A percentile compares a stretch with the other conserved stretches of the same genome.
phyloP scores from a whole-genome alignment of 768 basidiomycete genomes.

The Cubamyces lactineus region DNA sequence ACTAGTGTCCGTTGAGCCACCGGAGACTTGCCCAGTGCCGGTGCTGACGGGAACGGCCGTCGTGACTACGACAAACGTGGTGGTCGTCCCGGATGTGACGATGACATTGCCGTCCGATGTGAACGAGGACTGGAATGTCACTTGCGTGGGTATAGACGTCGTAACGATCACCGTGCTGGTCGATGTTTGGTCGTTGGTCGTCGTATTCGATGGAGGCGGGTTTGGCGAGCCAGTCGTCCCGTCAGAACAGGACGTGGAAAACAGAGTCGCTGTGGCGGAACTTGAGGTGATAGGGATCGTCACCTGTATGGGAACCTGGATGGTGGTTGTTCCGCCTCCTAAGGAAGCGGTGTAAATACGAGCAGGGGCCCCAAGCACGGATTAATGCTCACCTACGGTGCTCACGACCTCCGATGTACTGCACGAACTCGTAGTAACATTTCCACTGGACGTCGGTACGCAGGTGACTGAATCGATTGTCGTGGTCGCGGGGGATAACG shows the following conservation, averaged over 20 bases:
- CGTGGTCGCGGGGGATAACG: slow-evolving; percentile 19
- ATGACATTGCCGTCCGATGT: slow-evolving; percentile 22
- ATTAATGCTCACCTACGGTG: slow-evolving; percentile 22
- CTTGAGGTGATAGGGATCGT: slow-evolving; percentile 25
- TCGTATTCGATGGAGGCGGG: background rate
- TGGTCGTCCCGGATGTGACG: slow-evolving; percentile 21
- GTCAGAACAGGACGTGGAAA: slow-evolving; percentile 25
- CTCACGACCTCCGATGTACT: slow-evolving; percentile 16
- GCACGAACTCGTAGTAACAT: slow-evolving; percentile 16
- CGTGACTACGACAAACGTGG: slow-evolving; percentile 6
- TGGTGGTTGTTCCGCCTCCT: slow-evolving; percentile 18
- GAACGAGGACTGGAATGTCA: slow-evolving; percentile 22
- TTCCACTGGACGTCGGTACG: slow-evolving; percentile 8
- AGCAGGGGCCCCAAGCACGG: too few relatives aligned
- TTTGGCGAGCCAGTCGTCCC: background rate
- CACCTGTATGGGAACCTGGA: slow-evolving; percentile 21
- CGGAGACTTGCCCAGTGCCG: background rate
- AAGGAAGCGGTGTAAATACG: background rate
- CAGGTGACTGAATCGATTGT: slow-evolving; percentile 22
- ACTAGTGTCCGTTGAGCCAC: slow-evolving; percentile 11
- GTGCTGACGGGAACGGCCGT: slow-evolving; percentile 7
- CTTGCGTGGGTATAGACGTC: slow-evolving; percentile 13
- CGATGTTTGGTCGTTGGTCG: background rate
- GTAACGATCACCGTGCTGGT: background rate
- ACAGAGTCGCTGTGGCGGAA: slow-evolving; percentile 25